Evolutionary conservation across 257 asterid genomes (phyloP).

Genomic region (Penstemon eatonii): DNA sequence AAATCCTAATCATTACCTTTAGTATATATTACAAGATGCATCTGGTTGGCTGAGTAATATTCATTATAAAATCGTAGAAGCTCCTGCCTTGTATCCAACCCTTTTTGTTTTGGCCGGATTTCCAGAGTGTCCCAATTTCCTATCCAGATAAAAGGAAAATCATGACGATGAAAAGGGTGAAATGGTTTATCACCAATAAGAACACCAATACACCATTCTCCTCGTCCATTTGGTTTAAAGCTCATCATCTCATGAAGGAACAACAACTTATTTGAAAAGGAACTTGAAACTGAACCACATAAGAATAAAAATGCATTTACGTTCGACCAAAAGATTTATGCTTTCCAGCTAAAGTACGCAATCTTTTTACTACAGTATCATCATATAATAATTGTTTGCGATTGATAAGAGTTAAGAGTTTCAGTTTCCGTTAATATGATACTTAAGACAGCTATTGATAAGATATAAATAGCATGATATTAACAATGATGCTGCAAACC

Average conservation of each 20-base stretch:
- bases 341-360: too few species aligned
- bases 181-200: too few species aligned
- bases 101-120: slow-evolving; percentile 77
- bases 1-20: slow-evolving; percentile 58
- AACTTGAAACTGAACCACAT: not conserved
- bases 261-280: slow-evolving; percentile 11
- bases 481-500: slow-evolving; percentile 48
- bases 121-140: slow-evolving; percentile 98
- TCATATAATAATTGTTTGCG: too few species aligned
- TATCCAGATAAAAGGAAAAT: slow-evolving; percentile 26
- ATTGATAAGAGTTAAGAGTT: too few species aligned
- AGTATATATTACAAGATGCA: slow-evolving; percentile 89
- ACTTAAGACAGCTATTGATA: not conserved
- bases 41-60: slow-evolving; percentile 89
- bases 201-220: not conserved
- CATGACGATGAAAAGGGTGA: too few species aligned
- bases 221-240: not conserved
- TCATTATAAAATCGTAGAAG: slow-evolving; percentile 77
- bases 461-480: slow-evolving; percentile 21
- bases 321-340: too few species aligned
- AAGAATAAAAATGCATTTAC: not conserved
- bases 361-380: too few species aligned
- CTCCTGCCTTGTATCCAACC: slow-evolving; percentile 82
- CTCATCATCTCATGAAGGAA: slow-evolving; percentile 16
- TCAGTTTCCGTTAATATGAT: too few species aligned